Base-by-base conservation (phyloP, 768 basidiomycete species). In the Nidularia pulvinata region DNA sequence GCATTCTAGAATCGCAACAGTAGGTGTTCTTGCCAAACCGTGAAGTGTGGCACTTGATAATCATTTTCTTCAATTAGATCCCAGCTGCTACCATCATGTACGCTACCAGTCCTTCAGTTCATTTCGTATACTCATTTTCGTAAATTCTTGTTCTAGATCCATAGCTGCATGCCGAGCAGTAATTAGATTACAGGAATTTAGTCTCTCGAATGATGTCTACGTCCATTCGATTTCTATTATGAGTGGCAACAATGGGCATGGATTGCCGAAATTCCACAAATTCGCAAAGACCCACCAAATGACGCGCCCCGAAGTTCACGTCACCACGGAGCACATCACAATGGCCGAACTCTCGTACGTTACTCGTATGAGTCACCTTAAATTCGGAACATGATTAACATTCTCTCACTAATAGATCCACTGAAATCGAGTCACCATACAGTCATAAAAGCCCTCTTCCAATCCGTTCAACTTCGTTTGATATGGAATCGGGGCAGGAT, bases 151-250 rank as follows among this genome's bases (percentile, higher is more conserved):
- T 52, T 30, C 9, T 55, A 82, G 80, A 25, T 75, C 82, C 6
- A 84, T 86, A 50, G 84, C 86, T 19, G 83, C 88, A 32, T 85
- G 85, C 64, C 80, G 88, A 44, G 80, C 84, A 32, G 87, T 89
- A 45, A 85, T 87, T 64, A 77, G 85, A 55, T 72, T 89, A 22
- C 76, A 82, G 36, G 83, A 85, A 50, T 85, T 82, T 58, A 78
- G 70, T 57, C 61, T 70, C 43, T 69, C 60, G 52, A 19, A 19
- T 3, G 75, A 80, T 30, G 67, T 75, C 19, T 80, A 79, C 55
- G 63, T 80, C 7, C 77, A 81, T 58, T 78, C 82, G 1, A 68
- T 77, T 48, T 70, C 75, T 30, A 71, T 66, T 10, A 66, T 75
- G 37, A 59, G 66, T n/a, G 66, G 64, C 22, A 68, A 62, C 44